Evolutionary conservation across 2,329 filamentous ascomycete genomes (phyloP), one percentile per base, ranked within the genome.

Genomic region (Fusarium incarnatum): DNA sequence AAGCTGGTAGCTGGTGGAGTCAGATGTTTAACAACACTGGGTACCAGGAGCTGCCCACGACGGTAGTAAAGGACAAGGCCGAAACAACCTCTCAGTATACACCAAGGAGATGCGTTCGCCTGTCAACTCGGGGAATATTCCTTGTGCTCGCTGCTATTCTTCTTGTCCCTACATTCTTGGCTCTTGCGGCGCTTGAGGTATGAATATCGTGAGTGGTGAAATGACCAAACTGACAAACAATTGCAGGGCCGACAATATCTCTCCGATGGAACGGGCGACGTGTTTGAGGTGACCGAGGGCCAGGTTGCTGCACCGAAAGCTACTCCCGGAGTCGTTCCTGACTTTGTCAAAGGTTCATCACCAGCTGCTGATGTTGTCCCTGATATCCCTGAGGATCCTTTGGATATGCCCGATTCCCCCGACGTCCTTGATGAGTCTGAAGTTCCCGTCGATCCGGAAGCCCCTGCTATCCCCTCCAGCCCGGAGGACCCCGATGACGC

Each of bases 21-120:
- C 61, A 60, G 32, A 66, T 66, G 63, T 66, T 66, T 37, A 47
- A 44, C 54, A 46, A 28, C 22, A 20, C 50, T 8, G 61, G 55
- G 23, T 66, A 66, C 47, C 54, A 66, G 16, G 63, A 66, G 48
- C 45, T 66, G 18, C 62, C 62, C 5, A 65, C 62, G 8, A 65
- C 25, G 8, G 27, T 32, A 20, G 54, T 65, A 13, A 65, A 65
- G 34, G 62, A 65, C 44, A 65, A 65, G 20, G 6, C 61, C 5
- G 62, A 65, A 22, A 30, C 56, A 5, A 45, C 32, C 8, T 42
- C 54, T 18, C 62, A 65, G 28, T 12, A 48, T 4, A 48, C 60
- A 15, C 62, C 62, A 4, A 52, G 54, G 16, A 53, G 62, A n/a
- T 28, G 64, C 28, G 16, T 65, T 9, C 61, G 62, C 1, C 22